These are phyloP conservation scores for Cladosporium sp. DNA, from an alignment of 2,329 filamentous ascomycete species.

Conservation along the genomic window DNA sequence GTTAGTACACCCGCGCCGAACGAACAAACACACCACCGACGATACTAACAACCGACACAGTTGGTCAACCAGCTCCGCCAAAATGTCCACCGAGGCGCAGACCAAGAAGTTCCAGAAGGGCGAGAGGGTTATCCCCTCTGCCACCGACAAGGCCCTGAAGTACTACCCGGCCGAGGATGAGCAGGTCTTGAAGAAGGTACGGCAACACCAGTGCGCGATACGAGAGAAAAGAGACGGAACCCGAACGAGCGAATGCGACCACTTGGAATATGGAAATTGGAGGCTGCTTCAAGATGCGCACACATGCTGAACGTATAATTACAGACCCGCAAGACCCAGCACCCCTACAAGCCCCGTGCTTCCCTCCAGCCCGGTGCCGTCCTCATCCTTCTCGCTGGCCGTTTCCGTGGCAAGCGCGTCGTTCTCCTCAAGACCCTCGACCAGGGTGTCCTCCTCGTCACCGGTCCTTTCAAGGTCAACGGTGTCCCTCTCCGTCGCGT, in stretches of 20 bases:
- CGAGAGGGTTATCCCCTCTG: constrained; percentile 81
- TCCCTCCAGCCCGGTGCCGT: constrained; percentile 92
- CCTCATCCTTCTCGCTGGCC: constrained; percentile 98
- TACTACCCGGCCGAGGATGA: constrained; percentile 98
- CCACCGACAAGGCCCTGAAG: constrained; percentile 92
- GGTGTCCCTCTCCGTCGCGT: constrained; percentile 94
- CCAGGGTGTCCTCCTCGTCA: constrained; percentile 98
- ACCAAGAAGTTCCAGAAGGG: constrained; percentile 98
- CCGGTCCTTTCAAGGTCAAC: constrained; percentile 99
- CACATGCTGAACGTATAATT: constrained; percentile 16
- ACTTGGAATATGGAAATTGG: constrained; percentile 9
- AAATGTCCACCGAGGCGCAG: constrained; percentile 44
- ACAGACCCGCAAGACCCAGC: constrained; percentile 93
- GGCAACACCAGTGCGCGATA: constrained; percentile 38
- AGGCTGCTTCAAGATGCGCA: constrained; percentile 3
- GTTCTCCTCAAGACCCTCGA: constrained; percentile 97
- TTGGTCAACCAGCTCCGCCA: constrained; percentile 28
- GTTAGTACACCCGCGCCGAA: constrained; percentile 16
- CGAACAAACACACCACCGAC: background rate
- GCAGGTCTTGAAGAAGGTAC: constrained; percentile 88
- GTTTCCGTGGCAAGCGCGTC: constrained; percentile 99
- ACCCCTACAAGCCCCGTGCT: constrained; percentile 81
- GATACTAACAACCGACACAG: constrained; percentile 16
- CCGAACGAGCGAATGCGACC: background rate
- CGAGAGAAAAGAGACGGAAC: background rate